Conservation (phyloP, 163 green algal genomes). For the Volvox carteri region DNA sequence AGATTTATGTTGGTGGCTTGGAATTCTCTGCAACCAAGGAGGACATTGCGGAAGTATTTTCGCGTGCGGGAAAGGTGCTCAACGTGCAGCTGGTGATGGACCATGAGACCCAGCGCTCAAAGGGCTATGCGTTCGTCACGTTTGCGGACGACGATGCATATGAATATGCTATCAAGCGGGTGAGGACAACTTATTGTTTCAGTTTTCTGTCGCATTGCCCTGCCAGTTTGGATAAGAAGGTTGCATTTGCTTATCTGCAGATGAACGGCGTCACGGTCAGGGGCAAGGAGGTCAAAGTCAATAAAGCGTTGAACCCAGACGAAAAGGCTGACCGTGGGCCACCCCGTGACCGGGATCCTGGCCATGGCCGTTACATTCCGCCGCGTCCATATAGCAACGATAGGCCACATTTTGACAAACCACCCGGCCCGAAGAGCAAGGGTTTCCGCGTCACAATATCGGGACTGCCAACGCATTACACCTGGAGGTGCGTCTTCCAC, state of each 20-base stretch:
- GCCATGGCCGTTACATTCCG: neutral
- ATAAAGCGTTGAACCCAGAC: constrained; percentile 46
- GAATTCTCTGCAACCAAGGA: constrained; percentile 30
- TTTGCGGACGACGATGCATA: constrained; percentile 35
- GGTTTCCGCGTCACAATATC: constrained; percentile 32
- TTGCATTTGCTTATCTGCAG: neutral
- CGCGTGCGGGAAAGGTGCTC: constrained; percentile 14
- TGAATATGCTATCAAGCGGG: constrained; percentile 40
- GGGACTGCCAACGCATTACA: constrained; percentile 29
- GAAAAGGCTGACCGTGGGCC: constrained; percentile 34
- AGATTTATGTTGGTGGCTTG: constrained; percentile 52
- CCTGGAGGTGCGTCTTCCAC: constrained; percentile 41
- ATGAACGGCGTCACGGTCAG: constrained; percentile 44
- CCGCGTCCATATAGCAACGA: neutral
- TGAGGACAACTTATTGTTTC: neutral
- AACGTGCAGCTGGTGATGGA: constrained; percentile 50
- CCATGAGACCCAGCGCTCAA: constrained; percentile 34
- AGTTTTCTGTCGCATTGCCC: neutral
- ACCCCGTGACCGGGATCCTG: neutral
- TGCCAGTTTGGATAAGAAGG: neutral
- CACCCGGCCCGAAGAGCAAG: constrained; percentile 37
- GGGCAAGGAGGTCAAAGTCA: constrained; percentile 16
- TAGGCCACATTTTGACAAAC: constrained; percentile 26
- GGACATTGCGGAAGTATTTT: constrained; percentile 39
- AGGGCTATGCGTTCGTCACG: constrained; percentile 46